Base-by-base conservation (phyloP, 495 filamentous ascomycete species). In the Aspergillus mulundensis region DNA sequence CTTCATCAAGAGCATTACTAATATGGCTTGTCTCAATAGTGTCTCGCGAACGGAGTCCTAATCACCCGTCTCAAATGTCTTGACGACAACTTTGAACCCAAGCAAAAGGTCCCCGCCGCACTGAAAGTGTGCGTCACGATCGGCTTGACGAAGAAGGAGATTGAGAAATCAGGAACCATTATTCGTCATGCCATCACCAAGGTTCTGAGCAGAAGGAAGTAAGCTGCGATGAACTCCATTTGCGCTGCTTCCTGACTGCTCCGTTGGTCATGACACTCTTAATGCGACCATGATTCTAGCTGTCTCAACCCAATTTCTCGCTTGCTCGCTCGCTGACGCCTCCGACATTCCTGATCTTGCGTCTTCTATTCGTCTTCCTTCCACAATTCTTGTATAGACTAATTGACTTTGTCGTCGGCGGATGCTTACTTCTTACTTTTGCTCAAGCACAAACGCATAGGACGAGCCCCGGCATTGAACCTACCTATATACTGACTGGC, bases 101-200 rank as follows among this genome's bases (percentile, higher is more conserved):
- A 86, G 50, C 85, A 87, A 25, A 68, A 79, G 56, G 81, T 89
- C 41, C 76, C 83, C 48, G 89, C 91, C 14, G 89, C 86, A 5
- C 78, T 97, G 54, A 98, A 97, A 76, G 85, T 95, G 16, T 96
- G 92, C 68, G 79, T 96, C 52, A 93, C 91, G 0, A 86, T 79
- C 30, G 94, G 89, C 10, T 78, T 97, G 61, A 87, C 87, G 32
- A 91, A 88, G 77, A 96, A 95, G 75, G 94, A 98, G 70, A 86
- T 90, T 42, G 94, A 98, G 75, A 93, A 91, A 73, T 89, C 94
- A 2, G 94, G 93, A 2, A 82, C 84, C 5, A 87, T 83, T 5
- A 89, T 97, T 55, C 81, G 95, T 49, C 93, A 97, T 73, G 94
- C 92, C 18, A 89, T 97, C 61, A 96, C 92, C 28, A 96, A 95